Percentiles rank a stretch among this genome's conserved stretches.
phyloP scores from a whole-genome alignment of 2,329 filamentous ascomycete genomes.

The Exophiala sp. region DNA sequence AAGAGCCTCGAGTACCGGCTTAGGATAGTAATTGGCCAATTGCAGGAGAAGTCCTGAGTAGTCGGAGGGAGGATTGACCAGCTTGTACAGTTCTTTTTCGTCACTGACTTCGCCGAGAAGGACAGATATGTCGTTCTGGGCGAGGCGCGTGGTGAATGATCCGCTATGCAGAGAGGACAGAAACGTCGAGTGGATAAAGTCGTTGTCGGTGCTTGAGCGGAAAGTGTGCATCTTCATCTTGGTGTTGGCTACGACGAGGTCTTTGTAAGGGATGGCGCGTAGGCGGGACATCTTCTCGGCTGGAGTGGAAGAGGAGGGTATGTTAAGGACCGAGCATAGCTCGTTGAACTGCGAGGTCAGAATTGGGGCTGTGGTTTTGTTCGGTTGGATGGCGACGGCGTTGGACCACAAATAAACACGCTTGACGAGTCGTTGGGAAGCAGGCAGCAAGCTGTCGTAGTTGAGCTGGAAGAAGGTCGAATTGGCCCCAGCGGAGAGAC shows the following conservation, averaged over 20 bases:
- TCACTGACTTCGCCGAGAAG: conserved; percentile 46
- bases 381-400: conserved; percentile 46
- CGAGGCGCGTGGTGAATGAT: conserved; percentile 39
- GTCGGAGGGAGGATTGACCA: conserved; percentile 39
- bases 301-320: conserved; percentile 27
- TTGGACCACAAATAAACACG: conserved; percentile 46
- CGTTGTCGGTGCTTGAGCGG: conserved; percentile 43
- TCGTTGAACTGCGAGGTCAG: conserved; percentile 44
- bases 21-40: conserved; percentile 45
- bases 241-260: conserved; percentile 37
- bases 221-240: conserved; percentile 46
- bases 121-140: conserved; percentile 34
- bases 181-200: conserved; percentile 41
- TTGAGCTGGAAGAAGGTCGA: conserved; percentile 42
- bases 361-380: conserved; percentile 33
- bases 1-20: conserved; percentile 36
- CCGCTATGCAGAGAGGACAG: conserved; percentile 38
- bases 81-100: conserved; percentile 44
- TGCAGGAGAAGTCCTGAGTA: conserved; percentile 38
- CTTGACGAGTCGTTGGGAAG: conserved; percentile 31
- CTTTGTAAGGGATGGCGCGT: conserved; percentile 31
- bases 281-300: conserved; percentile 35
- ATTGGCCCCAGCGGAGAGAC: conserved; percentile 46
- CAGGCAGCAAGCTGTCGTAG: conserved; percentile 34
- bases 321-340: conserved; percentile 36